Percentiles rank a stretch among this genome's conserved stretches.
These are phyloP conservation scores for Blastobotrys apis DNA, from an alignment of 1,139 yeast genomes.

Conservation along the genomic window DNA sequence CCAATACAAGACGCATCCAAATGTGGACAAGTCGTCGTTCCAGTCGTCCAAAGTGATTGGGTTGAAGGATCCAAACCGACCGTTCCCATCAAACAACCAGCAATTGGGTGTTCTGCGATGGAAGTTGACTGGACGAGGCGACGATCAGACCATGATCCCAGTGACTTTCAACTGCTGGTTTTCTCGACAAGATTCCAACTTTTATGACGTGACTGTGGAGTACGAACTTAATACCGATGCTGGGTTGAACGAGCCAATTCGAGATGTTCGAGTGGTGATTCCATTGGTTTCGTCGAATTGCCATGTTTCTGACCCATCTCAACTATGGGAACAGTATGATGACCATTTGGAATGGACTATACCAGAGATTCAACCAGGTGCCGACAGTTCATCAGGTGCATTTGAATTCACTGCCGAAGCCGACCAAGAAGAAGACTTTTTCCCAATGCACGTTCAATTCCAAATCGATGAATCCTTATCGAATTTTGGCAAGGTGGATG, in stretches of 20 bases:
- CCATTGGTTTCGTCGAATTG: constrained; percentile 60
- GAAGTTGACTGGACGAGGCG: constrained; percentile 44
- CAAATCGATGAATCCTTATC: constrained; percentile 34
- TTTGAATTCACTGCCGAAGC: constrained; percentile 77
- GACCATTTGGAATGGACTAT: constrained; percentile 40
- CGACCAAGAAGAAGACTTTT: constrained; percentile 74
- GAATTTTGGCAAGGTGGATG: constrained; percentile 45
- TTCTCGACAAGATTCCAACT: constrained; percentile 50
- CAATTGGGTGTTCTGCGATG: constrained; percentile 89
- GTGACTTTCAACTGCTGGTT: constrained; percentile 84
- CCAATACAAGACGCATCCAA: constrained; percentile 92
- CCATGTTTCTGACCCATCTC: constrained; percentile 42
- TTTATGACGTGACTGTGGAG: constrained; percentile 78
- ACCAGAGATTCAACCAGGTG: constrained; percentile 37
- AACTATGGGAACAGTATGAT: constrained; percentile 37
- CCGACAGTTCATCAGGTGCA: constrained; percentile 55
- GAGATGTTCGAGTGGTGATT: constrained; percentile 57
- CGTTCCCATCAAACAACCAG: constrained; percentile 89
- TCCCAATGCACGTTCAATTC: constrained; percentile 76
- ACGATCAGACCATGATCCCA: constrained; percentile 62
- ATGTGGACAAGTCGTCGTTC: constrained; percentile 78
- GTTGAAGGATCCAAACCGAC: constrained; percentile 68
- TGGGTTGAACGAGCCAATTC: constrained; percentile 43
- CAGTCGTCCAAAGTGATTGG: constrained; percentile 55
- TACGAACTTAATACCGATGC: constrained; percentile 61